phyloP scores from a whole-genome alignment of 139 green algal genomes.

The Chlamydomonas asymmetrica region DNA sequence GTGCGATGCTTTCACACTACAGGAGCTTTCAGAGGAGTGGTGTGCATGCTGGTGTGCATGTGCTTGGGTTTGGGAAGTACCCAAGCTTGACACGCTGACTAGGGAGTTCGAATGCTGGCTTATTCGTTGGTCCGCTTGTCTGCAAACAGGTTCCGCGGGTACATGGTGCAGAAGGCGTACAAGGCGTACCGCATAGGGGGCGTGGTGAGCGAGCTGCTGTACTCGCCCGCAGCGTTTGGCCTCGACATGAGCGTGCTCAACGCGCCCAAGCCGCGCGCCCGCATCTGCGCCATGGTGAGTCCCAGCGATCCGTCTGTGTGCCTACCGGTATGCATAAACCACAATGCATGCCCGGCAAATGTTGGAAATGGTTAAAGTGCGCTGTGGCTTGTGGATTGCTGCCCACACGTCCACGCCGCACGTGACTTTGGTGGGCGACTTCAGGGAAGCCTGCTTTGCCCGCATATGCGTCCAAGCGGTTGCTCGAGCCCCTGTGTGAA shows the following conservation, averaged over 20 bases:
- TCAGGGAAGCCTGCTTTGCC: too few relatives aligned
- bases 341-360: too few relatives aligned
- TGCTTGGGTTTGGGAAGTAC: too few relatives aligned
- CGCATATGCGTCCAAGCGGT: too few relatives aligned
- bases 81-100: too few relatives aligned
- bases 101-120: too few relatives aligned
- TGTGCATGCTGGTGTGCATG: too few relatives aligned
- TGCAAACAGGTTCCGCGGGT: conserved; percentile 67
- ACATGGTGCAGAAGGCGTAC: conserved; percentile 86
- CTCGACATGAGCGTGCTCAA: conserved; percentile 72
- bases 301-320: conserved; percentile 41
- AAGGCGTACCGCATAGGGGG: conserved; percentile 82
- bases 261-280: conserved; percentile 77
- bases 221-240: conserved; percentile 84
- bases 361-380: background rate
- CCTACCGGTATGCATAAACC: background rate
- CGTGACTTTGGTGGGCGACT: too few relatives aligned
- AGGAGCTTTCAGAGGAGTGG: too few relatives aligned
- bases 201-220: conserved; percentile 85
- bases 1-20: too few relatives aligned
- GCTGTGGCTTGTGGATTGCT: background rate
- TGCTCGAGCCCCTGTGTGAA: too few relatives aligned
- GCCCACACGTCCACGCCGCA: background rate
- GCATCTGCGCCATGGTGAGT: conserved; percentile 70
- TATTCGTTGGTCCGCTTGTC: background rate